These are phyloP conservation scores for Psilocybe azurescens DNA, from an alignment of 768 basidiomycete genomes.

Conservation along the genomic window DNA sequence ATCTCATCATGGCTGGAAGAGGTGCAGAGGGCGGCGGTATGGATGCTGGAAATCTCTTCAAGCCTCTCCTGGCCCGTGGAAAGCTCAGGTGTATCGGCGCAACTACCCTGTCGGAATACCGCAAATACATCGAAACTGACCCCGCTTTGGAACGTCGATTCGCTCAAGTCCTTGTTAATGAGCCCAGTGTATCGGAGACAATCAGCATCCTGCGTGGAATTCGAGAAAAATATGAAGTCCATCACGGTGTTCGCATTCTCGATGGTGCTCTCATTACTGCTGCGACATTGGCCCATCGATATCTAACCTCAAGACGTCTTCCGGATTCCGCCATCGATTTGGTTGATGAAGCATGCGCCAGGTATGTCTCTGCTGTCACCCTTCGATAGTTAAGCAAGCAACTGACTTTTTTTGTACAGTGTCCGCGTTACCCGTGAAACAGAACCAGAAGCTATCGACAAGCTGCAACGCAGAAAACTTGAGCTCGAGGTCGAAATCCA, in stretches of 20 bases:
- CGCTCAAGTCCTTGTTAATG: constrained; percentile 92
- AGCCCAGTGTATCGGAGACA: constrained; percentile 87
- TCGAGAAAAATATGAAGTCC: constrained; percentile 91
- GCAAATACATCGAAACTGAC: constrained; percentile 93
- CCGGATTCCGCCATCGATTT: constrained; percentile 92
- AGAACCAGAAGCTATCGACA: constrained; percentile 91
- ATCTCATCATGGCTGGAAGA: constrained; percentile 91
- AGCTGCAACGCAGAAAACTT: constrained; percentile 84
- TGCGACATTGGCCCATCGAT: constrained; percentile 91
- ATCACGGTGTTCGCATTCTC: constrained; percentile 88
- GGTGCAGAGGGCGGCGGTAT: constrained; percentile 87
- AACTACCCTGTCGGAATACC: constrained; percentile 91
- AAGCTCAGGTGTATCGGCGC: constrained; percentile 83
- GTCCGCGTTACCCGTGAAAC: constrained; percentile 94
- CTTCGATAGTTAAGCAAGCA: background rate
- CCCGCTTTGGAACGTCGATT: constrained; percentile 91
- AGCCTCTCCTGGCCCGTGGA: constrained; percentile 88
- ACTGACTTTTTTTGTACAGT: constrained; percentile 38
- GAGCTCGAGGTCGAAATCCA: constrained; percentile 96
- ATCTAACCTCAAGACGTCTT: constrained; percentile 79
- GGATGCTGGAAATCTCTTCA: constrained; percentile 93
- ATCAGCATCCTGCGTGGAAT: constrained; percentile 95
- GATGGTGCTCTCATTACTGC: constrained; percentile 90
- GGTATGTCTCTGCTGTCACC: constrained; percentile 45
- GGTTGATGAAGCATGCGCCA: constrained; percentile 91